Base-by-base conservation (phyloP, 331 rosid species). In the Dryas integrifolia region DNA sequence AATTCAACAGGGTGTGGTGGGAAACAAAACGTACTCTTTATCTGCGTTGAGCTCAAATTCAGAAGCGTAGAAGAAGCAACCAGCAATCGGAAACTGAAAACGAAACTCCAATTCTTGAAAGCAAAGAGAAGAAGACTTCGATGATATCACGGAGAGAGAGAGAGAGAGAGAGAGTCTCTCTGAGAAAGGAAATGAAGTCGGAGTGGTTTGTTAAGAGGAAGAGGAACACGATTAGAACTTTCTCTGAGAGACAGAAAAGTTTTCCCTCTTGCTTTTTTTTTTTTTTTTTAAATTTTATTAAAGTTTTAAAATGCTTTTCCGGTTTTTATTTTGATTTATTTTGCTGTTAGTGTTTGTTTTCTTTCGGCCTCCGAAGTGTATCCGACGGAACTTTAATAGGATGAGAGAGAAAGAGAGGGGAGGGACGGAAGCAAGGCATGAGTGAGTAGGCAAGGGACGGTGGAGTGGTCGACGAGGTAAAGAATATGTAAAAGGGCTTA, bases 401-500 rank as follows among this genome's bases (percentile, higher is more conserved):
- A 38, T 59, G 67, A 43, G 56, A 45, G 53, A 64, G 65, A 3
- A 18, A 24, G 40, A 8, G 66, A 72, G 82, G 73, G 15, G 58
- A 30, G 35, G 35, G 35, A 30, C 35, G 35, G 35, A 62, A 65
- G 69, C 64, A 75, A 59, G 67, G 50, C 52, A 7, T 39, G 16
- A 7, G 46, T 39, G 9, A 8, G 65, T 15, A 5, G 46, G 67
- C 35, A 0, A 41, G 3, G 76, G 64, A 78, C 75, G 81, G 83
- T 80, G 69, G 82, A 84, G 82, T 81, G 1, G 72, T 15, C 8
- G 83, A 57, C 70, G 76, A 79, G 82, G 70, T 74, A 84, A 72
- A 72, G 85, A 81, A 84, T 74, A 50, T 45, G 63, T 30, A 41
- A 26, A 66, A 63, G 66, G 4, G 35, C 35, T 30, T 1, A 30